A percentile compares a stretch with the other conserved stretches of the same genome.
Evolutionary conservation across 2,329 filamentous ascomycete species (phyloP).

Genomic region (Colletotrichum higginsianum): DNA sequence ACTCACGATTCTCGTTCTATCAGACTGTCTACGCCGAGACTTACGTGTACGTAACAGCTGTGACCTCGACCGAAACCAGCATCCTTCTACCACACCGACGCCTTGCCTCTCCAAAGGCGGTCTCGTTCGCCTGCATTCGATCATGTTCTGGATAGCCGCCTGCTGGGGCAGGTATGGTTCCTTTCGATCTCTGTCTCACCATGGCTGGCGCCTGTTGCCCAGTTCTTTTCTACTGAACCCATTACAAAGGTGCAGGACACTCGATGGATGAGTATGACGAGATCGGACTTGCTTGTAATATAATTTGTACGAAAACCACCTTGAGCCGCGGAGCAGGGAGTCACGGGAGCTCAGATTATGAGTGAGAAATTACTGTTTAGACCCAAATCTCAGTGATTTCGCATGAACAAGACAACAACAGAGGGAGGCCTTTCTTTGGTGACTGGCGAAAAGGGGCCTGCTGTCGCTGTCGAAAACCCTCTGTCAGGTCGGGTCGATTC

Average conservation of each 20-base stretch:
- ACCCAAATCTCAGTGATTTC: slow-evolving; percentile 18
- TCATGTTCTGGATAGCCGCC: slow-evolving; percentile 18
- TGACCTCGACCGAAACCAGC: slow-evolving; percentile 35
- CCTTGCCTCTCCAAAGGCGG: slow-evolving; percentile 18
- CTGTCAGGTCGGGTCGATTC: too few species aligned
- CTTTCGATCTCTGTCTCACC: slow-evolving; percentile 33
- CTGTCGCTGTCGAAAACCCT: too few species aligned
- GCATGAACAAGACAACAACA: not conserved
- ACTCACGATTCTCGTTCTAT: not conserved
- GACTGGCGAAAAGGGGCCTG: too few species aligned
- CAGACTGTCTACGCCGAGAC: slow-evolving; percentile 39
- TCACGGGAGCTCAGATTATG: slow-evolving; percentile 7
- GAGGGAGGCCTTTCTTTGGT: too few species aligned
- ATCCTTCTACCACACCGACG: slow-evolving; percentile 38
- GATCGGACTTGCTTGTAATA: slow-evolving; percentile 15
- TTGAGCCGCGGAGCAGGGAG: slow-evolving; percentile 7
- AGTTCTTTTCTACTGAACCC: slow-evolving; percentile 27
- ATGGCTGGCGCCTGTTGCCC: slow-evolving; percentile 33
- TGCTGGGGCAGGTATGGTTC: slow-evolving; percentile 30
- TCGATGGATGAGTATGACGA: slow-evolving; percentile 14
- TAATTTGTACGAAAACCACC: not conserved
- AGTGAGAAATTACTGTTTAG: not conserved
- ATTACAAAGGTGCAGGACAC: slow-evolving; percentile 1
- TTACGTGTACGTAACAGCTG: slow-evolving; percentile 34
- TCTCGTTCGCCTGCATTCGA: slow-evolving; percentile 1